Percentiles rank a stretch among this genome's conserved stretches.
Conservation (phyloP, 176 grass and related monocot genomes). For the Rhynchospora breviuscula region DNA sequence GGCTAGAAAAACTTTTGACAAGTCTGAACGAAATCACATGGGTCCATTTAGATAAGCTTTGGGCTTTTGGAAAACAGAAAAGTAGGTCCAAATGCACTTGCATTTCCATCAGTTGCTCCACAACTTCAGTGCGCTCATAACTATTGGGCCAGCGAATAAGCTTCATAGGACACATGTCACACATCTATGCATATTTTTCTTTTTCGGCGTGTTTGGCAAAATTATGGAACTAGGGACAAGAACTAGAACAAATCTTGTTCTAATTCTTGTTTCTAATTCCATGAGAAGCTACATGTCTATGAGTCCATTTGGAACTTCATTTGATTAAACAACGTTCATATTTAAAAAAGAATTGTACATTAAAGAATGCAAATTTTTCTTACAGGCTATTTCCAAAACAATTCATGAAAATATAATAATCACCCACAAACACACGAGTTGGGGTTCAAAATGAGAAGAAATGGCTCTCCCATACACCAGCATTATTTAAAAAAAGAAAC, state of each 20-base stretch:
- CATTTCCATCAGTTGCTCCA: neutral
- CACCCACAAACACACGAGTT: neutral
- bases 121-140: neutral
- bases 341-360: neutral
- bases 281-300: neutral
- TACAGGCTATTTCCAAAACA: neutral
- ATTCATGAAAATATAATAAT: neutral
- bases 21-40: neutral
- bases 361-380: neutral
- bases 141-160: neutral
- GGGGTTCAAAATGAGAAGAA: neutral
- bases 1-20: neutral
- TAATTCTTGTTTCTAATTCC: no score
- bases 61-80: neutral
- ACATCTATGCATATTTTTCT: neutral
- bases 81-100: neutral
- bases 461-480: neutral
- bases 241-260: no score
- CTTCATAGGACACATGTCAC: no score
- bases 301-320: neutral
- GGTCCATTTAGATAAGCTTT: neutral
- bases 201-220: no score
- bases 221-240: no score
- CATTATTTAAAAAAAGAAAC: neutral
- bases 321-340: neutral